Conservation (phyloP, 2,329 filamentous ascomycete genomes). For the Sclerotiophoma versabilis region DNA sequence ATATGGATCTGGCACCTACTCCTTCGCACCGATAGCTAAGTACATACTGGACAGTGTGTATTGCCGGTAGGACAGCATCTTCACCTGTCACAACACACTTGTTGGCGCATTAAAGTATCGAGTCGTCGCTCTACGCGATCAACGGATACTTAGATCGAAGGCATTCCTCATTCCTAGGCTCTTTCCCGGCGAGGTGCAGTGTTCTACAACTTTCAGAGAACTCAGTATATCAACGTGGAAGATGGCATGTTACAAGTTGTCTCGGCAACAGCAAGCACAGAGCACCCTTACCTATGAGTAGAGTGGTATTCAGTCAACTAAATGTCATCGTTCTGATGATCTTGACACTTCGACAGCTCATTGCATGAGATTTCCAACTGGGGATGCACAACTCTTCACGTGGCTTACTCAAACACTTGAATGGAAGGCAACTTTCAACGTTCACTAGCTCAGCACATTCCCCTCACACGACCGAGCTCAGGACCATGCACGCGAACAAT, state of each 20-base stretch:
- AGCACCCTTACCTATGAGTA: conserved; percentile 5
- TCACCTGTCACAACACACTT: not conserved
- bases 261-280: not conserved
- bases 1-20: too few species aligned
- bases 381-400: not conserved
- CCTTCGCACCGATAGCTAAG: not conserved
- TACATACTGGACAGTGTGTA: too few species aligned
- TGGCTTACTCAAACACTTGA: not conserved
- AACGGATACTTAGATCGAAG: not conserved
- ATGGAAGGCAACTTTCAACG: not conserved
- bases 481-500: conserved; percentile 7
- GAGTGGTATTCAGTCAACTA: not conserved
- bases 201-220: conserved; percentile 7
- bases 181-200: conserved; percentile 5
- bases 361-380: not conserved
- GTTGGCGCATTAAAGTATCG: not conserved
- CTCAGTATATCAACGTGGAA: not conserved
- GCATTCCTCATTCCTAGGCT: conserved; percentile 10
- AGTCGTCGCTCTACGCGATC: not conserved
- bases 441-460: not conserved
- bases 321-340: not conserved
- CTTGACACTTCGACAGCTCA: not conserved
- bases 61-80: too few species aligned
- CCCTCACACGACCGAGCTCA: not conserved
- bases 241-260: conserved; percentile 2